phyloP scores from a whole-genome alignment of 2,329 filamentous ascomycete species.

The Aspergillus nomiae region DNA sequence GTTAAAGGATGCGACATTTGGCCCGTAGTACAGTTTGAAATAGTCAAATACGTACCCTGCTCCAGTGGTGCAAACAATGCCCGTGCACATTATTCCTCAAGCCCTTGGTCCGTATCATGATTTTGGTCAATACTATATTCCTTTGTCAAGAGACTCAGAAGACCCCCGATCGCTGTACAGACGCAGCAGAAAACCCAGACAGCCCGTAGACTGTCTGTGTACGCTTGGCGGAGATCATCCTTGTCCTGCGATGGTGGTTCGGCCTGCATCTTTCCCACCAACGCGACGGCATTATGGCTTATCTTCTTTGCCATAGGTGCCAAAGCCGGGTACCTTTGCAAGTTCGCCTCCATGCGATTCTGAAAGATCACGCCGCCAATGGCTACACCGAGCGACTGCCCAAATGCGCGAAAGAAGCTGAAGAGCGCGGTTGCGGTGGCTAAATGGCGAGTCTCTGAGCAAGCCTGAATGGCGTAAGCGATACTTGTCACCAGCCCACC shows the following conservation, averaged over 20 bases:
- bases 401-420: neutral
- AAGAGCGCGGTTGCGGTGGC: neutral
- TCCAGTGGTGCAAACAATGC: neutral
- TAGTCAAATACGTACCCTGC: no score
- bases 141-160: neutral
- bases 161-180: neutral
- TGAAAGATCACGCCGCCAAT: neutral
- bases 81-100: neutral
- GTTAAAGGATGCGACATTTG: neutral
- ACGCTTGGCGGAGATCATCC: neutral
- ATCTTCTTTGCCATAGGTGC: neutral
- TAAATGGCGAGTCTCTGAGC: neutral
- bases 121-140: neutral
- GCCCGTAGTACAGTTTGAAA: no score
- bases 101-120: neutral
- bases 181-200: neutral
- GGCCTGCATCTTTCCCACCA: neutral
- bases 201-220: neutral
- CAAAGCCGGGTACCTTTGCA: neutral
- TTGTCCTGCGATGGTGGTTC: neutral
- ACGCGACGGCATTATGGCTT: neutral
- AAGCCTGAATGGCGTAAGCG: neutral
- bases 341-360: neutral
- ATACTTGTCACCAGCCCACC: neutral
- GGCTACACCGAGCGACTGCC: neutral